phyloP scores from a whole-genome alignment of 2,329 filamentous ascomycete species.

The Atkinsonella hypoxylon region DNA sequence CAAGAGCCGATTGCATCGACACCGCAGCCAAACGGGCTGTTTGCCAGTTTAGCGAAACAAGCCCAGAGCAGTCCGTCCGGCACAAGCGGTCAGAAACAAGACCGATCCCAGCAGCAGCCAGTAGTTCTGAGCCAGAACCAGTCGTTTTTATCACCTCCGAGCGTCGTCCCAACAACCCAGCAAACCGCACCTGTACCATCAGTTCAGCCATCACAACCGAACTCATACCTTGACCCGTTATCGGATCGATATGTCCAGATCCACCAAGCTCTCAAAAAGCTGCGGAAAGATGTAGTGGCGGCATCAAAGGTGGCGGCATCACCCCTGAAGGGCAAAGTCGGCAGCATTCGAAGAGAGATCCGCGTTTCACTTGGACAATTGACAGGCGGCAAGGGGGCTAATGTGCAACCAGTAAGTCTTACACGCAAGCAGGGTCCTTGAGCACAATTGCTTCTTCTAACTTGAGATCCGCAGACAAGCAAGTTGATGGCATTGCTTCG shows the following conservation, averaged over 20 bases:
- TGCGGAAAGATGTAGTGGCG: constrained; percentile 50
- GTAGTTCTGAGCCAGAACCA: background rate
- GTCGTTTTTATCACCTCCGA: background rate
- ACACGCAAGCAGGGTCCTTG: constrained; percentile 9
- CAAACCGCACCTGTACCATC: background rate
- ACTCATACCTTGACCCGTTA: constrained; percentile 4
- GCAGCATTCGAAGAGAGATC: constrained; percentile 60
- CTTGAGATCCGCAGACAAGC: constrained; percentile 14
- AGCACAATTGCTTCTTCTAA: background rate
- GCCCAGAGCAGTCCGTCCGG: constrained; percentile 6
- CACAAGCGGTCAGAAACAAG: background rate
- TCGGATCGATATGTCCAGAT: constrained; percentile 42
- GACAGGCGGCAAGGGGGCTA: constrained; percentile 51
- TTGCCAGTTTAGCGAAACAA: constrained; percentile 13
- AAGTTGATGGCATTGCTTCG: constrained; percentile 33
- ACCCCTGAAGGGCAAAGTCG: constrained; percentile 51
- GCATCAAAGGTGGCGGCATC: constrained; percentile 36
- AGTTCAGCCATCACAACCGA: constrained; percentile 3
- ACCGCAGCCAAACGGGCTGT: constrained; percentile 11
- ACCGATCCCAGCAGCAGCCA: background rate
- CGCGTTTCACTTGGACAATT: constrained; percentile 63
- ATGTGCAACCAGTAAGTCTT: constrained; percentile 29
- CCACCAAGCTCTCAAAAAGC: constrained; percentile 55
- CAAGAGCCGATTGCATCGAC: background rate
- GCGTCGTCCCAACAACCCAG: constrained; percentile 4